Evolutionary conservation across 2,329 filamentous ascomycete species (phyloP), one percentile per base, ranked within the genome.

Genomic region (Stagonosporopsis tanaceti): DNA sequence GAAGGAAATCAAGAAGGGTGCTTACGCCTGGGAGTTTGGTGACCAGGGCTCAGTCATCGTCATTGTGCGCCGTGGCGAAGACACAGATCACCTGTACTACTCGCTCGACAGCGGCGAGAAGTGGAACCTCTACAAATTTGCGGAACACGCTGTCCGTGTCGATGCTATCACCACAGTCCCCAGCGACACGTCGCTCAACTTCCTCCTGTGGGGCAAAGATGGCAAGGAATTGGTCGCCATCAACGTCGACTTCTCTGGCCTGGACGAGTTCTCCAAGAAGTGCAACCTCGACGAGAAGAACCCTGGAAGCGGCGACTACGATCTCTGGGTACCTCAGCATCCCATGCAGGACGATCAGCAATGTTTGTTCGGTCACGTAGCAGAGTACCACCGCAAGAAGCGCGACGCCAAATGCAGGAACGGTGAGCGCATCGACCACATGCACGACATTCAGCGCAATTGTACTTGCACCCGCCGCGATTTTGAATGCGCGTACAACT

Each of bases 401-500:
- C 78, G 83, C n/a, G 87, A 88, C 15, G 82, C 84, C 20, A 79
- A 89, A 45, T 99, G 95, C 80, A 97, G 88, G 82, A 97, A 97
- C 69, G 88, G 89, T 48, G 84, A 85, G 73, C 85, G 84, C 61
- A 85, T 96, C 59, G 72, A 79, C 20, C 68, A 73, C 62, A 81
- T 94, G 25, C 89, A 93, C 76, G 84, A 85, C 64, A 88, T 91
- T 64, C 80, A 80, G 17, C 79, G 84, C 62, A 92, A 96, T 75
- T 99, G 95, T 81, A 83, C 85, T 57, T 99, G 95, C 79, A 90
- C 87, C 8, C 84, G 92, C 50, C 84, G 87, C 57, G 95, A 99
- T 78, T 99, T 89, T 74, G 95, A 99, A 83, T 99, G 92, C 78
- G 94, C 96, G 74, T 99, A 92, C 83, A 99, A 99, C 77, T 99